Percentiles rank a stretch among this genome's conserved stretches.
phyloP scores from a whole-genome alignment of 805 yeast species.

The Pichia nanzhaoensis region DNA sequence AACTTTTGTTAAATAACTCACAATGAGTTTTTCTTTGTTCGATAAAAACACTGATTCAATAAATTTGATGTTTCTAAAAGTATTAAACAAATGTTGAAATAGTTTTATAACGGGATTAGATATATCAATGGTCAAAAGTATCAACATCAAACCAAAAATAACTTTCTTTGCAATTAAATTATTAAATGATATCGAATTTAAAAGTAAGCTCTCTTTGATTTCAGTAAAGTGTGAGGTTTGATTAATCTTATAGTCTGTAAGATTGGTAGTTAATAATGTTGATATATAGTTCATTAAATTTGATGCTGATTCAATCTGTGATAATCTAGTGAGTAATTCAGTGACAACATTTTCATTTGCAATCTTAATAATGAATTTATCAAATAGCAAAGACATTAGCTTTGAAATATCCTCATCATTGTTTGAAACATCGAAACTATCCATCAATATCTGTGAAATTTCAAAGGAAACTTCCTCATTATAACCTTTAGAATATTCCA shows the following conservation, averaged over 20 bases:
- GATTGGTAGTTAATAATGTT: slow-evolving; percentile 21
- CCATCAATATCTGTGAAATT: slow-evolving; percentile 26
- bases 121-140: slow-evolving; percentile 29
- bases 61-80: slow-evolving; percentile 13
- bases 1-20: slow-evolving; percentile 14
- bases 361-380: slow-evolving; percentile 33
- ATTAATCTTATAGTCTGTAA: slow-evolving; percentile 17
- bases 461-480: slow-evolving; percentile 34
- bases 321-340: slow-evolving; percentile 29
- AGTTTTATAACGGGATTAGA: slow-evolving; percentile 22
- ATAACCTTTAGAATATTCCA: slow-evolving; percentile 26
- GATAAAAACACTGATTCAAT: slow-evolving; percentile 1
- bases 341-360: slow-evolving; percentile 35
- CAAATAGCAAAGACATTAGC: slow-evolving; percentile 36
- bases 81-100: slow-evolving; percentile 16
- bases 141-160: slow-evolving; percentile 23
- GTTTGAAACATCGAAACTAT: slow-evolving; percentile 11
- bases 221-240: slow-evolving; percentile 19
- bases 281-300: slow-evolving; percentile 33
- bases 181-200: slow-evolving; percentile 17
- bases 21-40: slow-evolving; percentile 6
- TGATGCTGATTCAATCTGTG: slow-evolving; percentile 19
- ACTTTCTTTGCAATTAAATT: slow-evolving; percentile 17
- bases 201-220: slow-evolving; percentile 21
- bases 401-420: slow-evolving; percentile 31